These are phyloP conservation scores for Butyriboletus loyo DNA, from an alignment of 768 basidiomycete species.

Conservation along the genomic window DNA sequence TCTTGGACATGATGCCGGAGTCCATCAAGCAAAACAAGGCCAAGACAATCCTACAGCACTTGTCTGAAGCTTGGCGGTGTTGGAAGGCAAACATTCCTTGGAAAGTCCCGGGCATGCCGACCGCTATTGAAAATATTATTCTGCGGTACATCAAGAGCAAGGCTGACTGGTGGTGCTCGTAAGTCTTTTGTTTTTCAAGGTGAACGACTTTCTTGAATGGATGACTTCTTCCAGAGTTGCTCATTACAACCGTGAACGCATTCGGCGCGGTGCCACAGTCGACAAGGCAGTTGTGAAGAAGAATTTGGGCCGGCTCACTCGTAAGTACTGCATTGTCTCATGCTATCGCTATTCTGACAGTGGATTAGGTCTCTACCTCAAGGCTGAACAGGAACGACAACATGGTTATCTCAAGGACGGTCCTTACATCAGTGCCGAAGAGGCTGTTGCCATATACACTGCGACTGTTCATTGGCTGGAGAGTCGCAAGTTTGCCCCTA, in stretches of 20 bases:
- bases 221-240: conserved; percentile 59
- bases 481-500: conserved; percentile 95
- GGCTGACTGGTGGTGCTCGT: conserved; percentile 98
- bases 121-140: conserved; percentile 99
- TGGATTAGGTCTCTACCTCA: conserved; percentile 75
- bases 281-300: conserved; percentile 99
- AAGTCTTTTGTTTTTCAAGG: conserved; percentile 28
- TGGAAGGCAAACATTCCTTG: conserved; percentile 98
- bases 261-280: conserved; percentile 93
- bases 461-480: conserved; percentile 99
- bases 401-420: conserved; percentile 99
- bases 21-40: conserved; percentile 99
- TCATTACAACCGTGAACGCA: conserved; percentile 97
- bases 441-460: conserved; percentile 98
- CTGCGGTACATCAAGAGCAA: conserved; percentile 99
- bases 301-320: conserved; percentile 96
- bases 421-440: conserved; percentile 97
- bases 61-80: conserved; percentile 98
- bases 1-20: conserved; percentile 99
- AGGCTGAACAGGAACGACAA: conserved; percentile 98
- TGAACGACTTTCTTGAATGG: not conserved
- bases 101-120: conserved; percentile 99
- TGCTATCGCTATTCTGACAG: conserved; percentile 1
- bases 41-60: conserved; percentile 98
- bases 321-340: conserved; percentile 40